Conservation (phyloP, 2,329 filamentous ascomycete genomes). For the Colletotrichum lupini region DNA sequence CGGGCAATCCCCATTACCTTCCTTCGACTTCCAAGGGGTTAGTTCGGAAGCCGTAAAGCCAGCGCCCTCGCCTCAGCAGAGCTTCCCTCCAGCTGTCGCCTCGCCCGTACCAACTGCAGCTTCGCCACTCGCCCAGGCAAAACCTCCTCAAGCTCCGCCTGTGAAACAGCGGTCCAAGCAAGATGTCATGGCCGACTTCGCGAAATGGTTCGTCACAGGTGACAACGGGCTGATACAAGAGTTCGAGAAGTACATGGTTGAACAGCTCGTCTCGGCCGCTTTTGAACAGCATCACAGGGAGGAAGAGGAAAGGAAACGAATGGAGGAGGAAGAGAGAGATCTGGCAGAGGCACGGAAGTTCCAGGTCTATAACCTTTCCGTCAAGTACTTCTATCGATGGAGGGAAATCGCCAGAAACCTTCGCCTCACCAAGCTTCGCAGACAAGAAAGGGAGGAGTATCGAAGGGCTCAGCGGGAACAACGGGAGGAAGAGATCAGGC, state of each 20-base stretch:
- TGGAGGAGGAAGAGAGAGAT: constrained; percentile 60
- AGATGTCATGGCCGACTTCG: constrained; percentile 61
- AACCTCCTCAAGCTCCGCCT: background rate
- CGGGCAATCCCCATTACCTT: constrained; percentile 17
- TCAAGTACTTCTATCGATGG: constrained; percentile 70
- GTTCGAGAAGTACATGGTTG: constrained; percentile 58
- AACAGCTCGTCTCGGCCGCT: constrained; percentile 54
- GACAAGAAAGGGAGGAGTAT: constrained; percentile 61
- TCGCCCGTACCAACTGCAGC: constrained; percentile 7
- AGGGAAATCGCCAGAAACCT: constrained; percentile 59
- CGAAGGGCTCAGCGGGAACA: constrained; percentile 53
- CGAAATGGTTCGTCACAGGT: constrained; percentile 65
- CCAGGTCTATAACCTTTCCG: constrained; percentile 58
- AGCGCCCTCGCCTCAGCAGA: background rate
- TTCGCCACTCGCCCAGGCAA: constrained; percentile 1
- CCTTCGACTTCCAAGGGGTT: background rate
- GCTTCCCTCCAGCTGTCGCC: background rate
- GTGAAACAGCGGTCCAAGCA: constrained; percentile 26
- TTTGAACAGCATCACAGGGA: constrained; percentile 54
- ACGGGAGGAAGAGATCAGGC: constrained; percentile 44
- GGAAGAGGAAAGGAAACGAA: constrained; percentile 52
- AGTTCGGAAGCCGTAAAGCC: background rate
- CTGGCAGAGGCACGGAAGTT: constrained; percentile 60
- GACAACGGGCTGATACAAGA: constrained; percentile 65
- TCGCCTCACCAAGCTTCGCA: constrained; percentile 61